phyloP scores from a whole-genome alignment of 257 asterid species.

The Dorcoceras hygrometricum region DNA sequence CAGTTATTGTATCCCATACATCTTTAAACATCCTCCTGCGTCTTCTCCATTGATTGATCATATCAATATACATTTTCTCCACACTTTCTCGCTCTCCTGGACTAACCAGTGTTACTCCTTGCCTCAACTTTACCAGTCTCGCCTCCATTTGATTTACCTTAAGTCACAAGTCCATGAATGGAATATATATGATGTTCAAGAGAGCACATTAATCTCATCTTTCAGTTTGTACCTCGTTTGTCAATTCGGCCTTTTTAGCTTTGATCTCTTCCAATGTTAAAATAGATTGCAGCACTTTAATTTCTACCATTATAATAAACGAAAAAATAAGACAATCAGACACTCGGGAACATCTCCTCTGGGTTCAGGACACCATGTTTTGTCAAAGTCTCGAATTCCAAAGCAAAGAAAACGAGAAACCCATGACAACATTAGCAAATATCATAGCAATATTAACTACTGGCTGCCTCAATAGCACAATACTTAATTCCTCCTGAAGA shows the following conservation, averaged over 20 bases:
- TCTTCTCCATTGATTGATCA: slow-evolving; percentile 72
- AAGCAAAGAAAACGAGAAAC: background rate
- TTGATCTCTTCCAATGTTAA: slow-evolving; percentile 76
- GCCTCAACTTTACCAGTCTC: slow-evolving; percentile 68
- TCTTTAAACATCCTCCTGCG: slow-evolving; percentile 95
- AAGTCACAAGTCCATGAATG: slow-evolving; percentile 13
- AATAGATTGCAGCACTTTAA: slow-evolving; percentile 82
- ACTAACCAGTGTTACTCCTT: slow-evolving; percentile 76
- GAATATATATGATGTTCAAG: slow-evolving; percentile 11
- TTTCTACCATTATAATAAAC: slow-evolving; percentile 43
- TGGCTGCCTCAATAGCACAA: background rate
- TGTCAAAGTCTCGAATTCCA: background rate
- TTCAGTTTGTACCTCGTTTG: slow-evolving; percentile 52
- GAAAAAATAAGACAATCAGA: slow-evolving; percentile 19
- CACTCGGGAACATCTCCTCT: too few species aligned
- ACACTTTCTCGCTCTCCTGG: slow-evolving; percentile 76
- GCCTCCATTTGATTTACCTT: slow-evolving; percentile 80
- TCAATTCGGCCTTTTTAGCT: slow-evolving; percentile 46
- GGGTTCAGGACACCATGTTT: background rate
- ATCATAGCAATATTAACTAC: background rate
- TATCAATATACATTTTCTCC: slow-evolving; percentile 46
- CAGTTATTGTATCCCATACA: slow-evolving; percentile 90
- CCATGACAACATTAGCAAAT: background rate
- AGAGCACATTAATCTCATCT: background rate
- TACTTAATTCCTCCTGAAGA: background rate